Evolutionary conservation across 352 stramenopile species (phyloP).

Genomic region (Phytophthora tentaculata): DNA sequence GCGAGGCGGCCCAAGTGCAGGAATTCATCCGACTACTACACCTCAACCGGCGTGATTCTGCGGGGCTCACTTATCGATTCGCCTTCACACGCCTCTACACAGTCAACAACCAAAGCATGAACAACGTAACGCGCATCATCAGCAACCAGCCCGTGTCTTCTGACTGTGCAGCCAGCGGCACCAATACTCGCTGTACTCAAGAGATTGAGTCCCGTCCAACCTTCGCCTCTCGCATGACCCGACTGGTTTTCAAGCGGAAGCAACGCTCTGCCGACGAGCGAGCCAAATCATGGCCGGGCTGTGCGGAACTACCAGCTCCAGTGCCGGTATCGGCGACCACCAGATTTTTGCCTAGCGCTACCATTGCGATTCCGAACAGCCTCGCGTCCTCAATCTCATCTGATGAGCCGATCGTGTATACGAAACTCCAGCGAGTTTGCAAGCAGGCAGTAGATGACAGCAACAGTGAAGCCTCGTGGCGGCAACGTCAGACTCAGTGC

Average conservation of each 20-base stretch:
- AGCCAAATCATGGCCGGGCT: constrained; percentile 28
- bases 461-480: constrained; percentile 8
- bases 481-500: constrained; percentile 21
- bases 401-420: neutral
- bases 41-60: neutral
- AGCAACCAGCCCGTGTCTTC: neutral
- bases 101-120: neutral
- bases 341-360: constrained; percentile 13
- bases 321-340: neutral
- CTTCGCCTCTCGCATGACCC: constrained; percentile 17
- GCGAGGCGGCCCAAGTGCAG: neutral
- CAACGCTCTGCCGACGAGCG: neutral
- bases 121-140: neutral
- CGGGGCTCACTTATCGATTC: neutral
- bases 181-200: neutral
- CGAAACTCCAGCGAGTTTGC: neutral
- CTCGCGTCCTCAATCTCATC: neutral
- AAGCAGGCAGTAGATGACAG: neutral
- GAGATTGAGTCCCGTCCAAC: neutral
- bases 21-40: neutral
- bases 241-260: constrained; percentile 10
- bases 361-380: constrained; percentile 12
- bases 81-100: neutral
- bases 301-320: neutral
- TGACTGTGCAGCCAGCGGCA: neutral